These are phyloP conservation scores for Gnomoniopsis smithogilvyi DNA, from an alignment of 2,329 filamentous ascomycete species.

Conservation along the genomic window DNA sequence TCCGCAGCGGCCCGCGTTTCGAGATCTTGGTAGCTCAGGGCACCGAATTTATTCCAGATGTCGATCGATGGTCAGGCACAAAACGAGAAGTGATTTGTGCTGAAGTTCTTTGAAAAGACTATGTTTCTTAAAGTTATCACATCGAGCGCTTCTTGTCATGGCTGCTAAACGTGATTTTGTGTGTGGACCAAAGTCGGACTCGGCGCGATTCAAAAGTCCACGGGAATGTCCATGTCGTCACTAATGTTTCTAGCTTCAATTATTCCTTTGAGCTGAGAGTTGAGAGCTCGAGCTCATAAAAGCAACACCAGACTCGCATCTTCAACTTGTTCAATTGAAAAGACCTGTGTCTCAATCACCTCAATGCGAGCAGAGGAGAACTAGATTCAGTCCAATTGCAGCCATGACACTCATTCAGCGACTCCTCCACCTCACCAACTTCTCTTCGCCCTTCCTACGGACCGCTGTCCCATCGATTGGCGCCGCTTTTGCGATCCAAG, in stretches of 20 bases:
- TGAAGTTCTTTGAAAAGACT: not conserved
- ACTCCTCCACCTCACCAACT: conserved; percentile 59
- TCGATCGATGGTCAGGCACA: no score
- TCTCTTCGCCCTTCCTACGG: conserved; percentile 58
- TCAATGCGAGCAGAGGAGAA: not conserved
- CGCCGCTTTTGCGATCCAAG: conserved; percentile 62
- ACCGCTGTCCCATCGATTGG: conserved; percentile 60
- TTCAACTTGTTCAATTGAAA: not conserved
- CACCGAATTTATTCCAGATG: no score
- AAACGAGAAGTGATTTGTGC: no score
- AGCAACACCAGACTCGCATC: not conserved
- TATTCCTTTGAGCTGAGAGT: not conserved
- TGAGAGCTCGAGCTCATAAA: not conserved
- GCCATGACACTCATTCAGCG: conserved; percentile 35
- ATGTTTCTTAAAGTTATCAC: not conserved
- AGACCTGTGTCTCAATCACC: not conserved
- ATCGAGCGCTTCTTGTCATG: not conserved
- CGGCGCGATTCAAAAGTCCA: conserved; percentile 12
- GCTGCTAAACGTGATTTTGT: not conserved
- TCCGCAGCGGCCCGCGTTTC: no score
- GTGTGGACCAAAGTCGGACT: not conserved
- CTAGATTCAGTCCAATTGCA: not conserved
- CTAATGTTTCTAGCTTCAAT: conserved; percentile 1
- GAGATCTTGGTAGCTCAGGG: no score
- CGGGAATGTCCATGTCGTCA: conserved; percentile 12